Conservation (phyloP, 495 filamentous ascomycete species). For the Neurospora tetrasperma region DNA sequence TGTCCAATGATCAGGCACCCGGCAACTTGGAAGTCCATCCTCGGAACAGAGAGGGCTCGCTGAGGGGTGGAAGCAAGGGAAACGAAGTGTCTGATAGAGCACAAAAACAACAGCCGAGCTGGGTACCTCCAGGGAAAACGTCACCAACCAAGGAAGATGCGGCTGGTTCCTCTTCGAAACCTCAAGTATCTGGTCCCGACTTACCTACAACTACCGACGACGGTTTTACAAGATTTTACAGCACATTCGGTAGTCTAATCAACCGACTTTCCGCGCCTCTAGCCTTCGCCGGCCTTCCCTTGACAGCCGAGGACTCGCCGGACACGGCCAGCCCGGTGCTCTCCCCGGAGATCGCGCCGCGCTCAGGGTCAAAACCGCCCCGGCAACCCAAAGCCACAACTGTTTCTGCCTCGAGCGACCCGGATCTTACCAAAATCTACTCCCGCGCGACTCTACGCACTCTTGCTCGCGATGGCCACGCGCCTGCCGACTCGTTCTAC, state of each 20-base stretch:
- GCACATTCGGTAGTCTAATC: conserved; percentile 73
- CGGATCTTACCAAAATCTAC: conserved; percentile 67
- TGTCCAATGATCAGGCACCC: conserved; percentile 65
- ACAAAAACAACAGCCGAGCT: conserved; percentile 29
- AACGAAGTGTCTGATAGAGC: conserved; percentile 23
- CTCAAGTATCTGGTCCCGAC: conserved; percentile 1
- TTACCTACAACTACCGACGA: conserved; percentile 46
- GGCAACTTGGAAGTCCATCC: conserved; percentile 56
- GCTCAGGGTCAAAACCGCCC: conserved; percentile 23
- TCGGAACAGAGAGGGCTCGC: conserved; percentile 30
- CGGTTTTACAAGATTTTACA: conserved; percentile 81
- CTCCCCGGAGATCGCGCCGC: conserved; percentile 14
- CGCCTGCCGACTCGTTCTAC: conserved; percentile 75
- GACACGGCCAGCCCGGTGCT: conserved; percentile 18
- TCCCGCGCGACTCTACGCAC: conserved; percentile 72
- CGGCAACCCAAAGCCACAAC: conserved; percentile 16
- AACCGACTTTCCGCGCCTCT: conserved; percentile 76
- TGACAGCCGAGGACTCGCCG: conserved; percentile 45
- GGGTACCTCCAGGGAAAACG: conserved; percentile 26
- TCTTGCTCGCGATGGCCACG: conserved; percentile 36
- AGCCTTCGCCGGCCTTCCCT: conserved; percentile 82
- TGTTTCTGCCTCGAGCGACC: conserved; percentile 35
- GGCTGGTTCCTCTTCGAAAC: conserved; percentile 14
- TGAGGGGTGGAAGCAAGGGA: conserved; percentile 29
- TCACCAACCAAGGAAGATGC: conserved; percentile 18